A percentile compares a stretch with the other conserved stretches of the same genome.
phyloP scores from a whole-genome alignment of 2,329 filamentous ascomycete genomes.

The Clonostachys solani region DNA sequence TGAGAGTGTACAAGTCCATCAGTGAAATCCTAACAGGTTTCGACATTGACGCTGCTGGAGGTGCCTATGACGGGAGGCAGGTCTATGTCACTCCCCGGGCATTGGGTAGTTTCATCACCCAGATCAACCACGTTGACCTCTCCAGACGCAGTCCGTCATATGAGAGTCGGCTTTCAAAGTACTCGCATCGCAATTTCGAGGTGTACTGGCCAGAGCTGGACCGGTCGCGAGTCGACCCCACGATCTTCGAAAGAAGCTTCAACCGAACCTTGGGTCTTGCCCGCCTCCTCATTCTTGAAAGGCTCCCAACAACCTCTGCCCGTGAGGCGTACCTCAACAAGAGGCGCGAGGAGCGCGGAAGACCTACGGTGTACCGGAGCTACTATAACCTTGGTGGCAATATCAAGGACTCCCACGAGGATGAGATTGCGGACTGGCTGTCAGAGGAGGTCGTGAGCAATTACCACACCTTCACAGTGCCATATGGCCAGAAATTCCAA shows the following conservation, averaged over 20 bases:
- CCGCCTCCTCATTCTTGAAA: slow-evolving; percentile 74
- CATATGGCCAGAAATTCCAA: slow-evolving; percentile 58
- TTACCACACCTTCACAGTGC: slow-evolving; percentile 74
- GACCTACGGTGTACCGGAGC: slow-evolving; percentile 48
- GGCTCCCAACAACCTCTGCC: slow-evolving; percentile 64
- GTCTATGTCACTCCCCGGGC: slow-evolving; percentile 78
- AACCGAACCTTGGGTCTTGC: slow-evolving; percentile 72
- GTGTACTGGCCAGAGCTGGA: slow-evolving; percentile 75
- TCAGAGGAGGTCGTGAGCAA: slow-evolving; percentile 71
- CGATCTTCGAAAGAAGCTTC: slow-evolving; percentile 82
- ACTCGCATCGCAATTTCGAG: slow-evolving; percentile 80
- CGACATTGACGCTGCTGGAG: slow-evolving; percentile 81
- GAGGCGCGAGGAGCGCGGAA: slow-evolving; percentile 66
- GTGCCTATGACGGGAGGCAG: slow-evolving; percentile 75
- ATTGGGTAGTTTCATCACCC: slow-evolving; percentile 74
- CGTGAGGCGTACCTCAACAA: slow-evolving; percentile 68
- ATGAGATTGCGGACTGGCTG: slow-evolving; percentile 82
- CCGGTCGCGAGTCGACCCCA: slow-evolving; percentile 73
- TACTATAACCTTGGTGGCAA: slow-evolving; percentile 53
- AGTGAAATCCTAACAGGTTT: slow-evolving; percentile 85
- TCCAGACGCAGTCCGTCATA: slow-evolving; percentile 79
- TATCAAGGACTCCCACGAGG: slow-evolving; percentile 72
- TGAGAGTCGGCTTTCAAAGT: slow-evolving; percentile 82
- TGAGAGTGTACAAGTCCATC: slow-evolving; percentile 79
- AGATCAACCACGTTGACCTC: slow-evolving; percentile 77